Percentiles rank a stretch among this genome's conserved stretches.
Evolutionary conservation across 2,329 filamentous ascomycete genomes (phyloP).

Genomic region (Teratosphaeria gauchensis): DNA sequence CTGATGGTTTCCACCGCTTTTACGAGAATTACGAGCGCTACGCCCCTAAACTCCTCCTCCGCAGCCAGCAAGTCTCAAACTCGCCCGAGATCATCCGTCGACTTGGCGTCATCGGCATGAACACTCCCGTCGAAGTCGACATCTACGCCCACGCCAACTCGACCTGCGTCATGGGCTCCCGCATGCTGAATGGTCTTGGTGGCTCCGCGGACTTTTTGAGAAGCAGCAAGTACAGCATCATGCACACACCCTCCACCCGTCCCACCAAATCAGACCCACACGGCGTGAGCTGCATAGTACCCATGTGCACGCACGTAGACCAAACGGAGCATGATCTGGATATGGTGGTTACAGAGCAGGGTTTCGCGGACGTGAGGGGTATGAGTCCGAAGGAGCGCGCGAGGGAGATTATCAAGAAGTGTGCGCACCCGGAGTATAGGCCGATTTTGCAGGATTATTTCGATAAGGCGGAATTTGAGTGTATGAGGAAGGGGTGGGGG

Average conservation of each 20-base stretch:
- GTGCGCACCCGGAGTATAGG: conserved; percentile 74
- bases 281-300: conserved; percentile 80
- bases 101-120: conserved; percentile 85
- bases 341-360: conserved; percentile 69
- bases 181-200: conserved; percentile 79
- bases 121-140: conserved; percentile 87
- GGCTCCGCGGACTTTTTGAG: conserved; percentile 76
- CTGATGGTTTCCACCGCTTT: conserved; percentile 83
- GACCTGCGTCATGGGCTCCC: conserved; percentile 78
- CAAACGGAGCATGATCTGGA: conserved; percentile 91
- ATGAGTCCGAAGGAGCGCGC: conserved; percentile 71
- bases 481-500: conserved; percentile 75
- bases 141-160: conserved; percentile 91
- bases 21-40: conserved; percentile 78
- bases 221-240: conserved; percentile 74
- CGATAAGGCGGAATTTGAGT: conserved; percentile 77
- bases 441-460: conserved; percentile 77
- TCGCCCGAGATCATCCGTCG: conserved; percentile 82
- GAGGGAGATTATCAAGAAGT: conserved; percentile 76
- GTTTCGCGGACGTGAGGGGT: conserved; percentile 76
- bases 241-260: conserved; percentile 79
- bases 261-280: conserved; percentile 74
- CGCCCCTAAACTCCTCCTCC: conserved; percentile 70
- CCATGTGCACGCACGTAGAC: conserved; percentile 85
- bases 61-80: conserved; percentile 82